Conservation (phyloP, 306 rosid genomes). For the Bauhinia variegata region DNA sequence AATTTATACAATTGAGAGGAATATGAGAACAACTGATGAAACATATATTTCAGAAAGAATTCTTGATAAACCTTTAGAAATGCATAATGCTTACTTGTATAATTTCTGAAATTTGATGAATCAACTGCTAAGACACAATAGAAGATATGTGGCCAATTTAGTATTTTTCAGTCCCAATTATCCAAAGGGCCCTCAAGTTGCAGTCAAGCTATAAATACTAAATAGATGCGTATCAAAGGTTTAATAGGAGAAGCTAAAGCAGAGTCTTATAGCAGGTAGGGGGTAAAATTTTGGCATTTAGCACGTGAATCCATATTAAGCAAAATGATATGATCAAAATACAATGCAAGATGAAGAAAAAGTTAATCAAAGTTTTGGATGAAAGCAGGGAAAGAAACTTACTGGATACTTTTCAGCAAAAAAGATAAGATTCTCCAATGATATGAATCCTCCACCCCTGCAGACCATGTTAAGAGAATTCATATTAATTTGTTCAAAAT, state of each 20-base stretch:
- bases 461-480: conserved; percentile 36
- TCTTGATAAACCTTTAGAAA: no score
- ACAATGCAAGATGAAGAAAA: conserved; percentile 6
- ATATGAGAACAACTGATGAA: neutral
- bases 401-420: conserved; percentile 83
- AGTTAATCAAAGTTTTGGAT: neutral
- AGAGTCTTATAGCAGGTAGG: no score
- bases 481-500: conserved; percentile 22
- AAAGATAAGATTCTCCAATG: conserved; percentile 91
- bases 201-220: no score
- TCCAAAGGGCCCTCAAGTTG: no score
- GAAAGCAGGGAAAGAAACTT: conserved; percentile 42
- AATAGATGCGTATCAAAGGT: no score
- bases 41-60: conserved; percentile 1
- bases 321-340: no score
- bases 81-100: neutral
- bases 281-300: no score
- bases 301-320: no score
- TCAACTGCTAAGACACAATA: no score
- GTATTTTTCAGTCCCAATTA: no score
- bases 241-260: no score
- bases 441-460: conserved; percentile 96
- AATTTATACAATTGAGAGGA: neutral
- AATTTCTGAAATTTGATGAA: no score
- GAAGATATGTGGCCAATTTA: neutral